Evolutionary conservation across 2,329 filamentous ascomycete species (phyloP).

Genomic region (Proliferodiscus dingleyae): DNA sequence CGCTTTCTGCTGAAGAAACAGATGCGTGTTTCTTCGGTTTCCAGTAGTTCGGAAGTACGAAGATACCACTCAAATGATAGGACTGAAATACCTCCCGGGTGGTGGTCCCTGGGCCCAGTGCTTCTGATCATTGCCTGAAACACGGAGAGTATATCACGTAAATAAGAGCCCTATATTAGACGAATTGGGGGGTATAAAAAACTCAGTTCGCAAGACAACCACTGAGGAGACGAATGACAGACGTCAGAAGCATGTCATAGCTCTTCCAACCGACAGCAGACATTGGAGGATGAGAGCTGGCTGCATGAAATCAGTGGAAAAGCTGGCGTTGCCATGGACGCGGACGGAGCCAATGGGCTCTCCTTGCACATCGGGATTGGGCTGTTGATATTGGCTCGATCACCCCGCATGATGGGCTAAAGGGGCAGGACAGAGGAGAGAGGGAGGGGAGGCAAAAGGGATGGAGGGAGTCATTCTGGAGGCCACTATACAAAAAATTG

Average conservation of each 20-base stretch:
- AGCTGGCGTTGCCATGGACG: slow-evolving; percentile 8
- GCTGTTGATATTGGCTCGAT: slow-evolving; percentile 1
- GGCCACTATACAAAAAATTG: slow-evolving; percentile 8
- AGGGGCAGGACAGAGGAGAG: too few relatives aligned
- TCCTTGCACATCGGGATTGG: neutral
- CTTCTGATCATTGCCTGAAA: slow-evolving; percentile 6
- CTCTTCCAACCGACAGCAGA: neutral
- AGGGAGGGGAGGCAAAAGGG: too few relatives aligned
- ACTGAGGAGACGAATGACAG: slow-evolving; percentile 6
- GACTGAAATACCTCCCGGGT: neutral
- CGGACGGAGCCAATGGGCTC: slow-evolving; percentile 3
- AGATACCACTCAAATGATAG: too few relatives aligned
- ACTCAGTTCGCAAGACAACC: slow-evolving; percentile 6
- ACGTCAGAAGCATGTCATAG: neutral
- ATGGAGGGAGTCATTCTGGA: slow-evolving; percentile 10
- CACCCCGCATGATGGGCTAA: slow-evolving; percentile 5
- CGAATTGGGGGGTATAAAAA: slow-evolving; percentile 11
- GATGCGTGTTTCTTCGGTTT: neutral
- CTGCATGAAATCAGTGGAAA: slow-evolving; percentile 16
- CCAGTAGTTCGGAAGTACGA: neutral
- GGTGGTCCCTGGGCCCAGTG: neutral
- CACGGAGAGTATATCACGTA: slow-evolving; percentile 3
- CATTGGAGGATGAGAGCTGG: neutral
- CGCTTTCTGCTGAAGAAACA: neutral
- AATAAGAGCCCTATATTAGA: slow-evolving; percentile 14